Evolutionary conservation across 1,284 basidiomycete species (phyloP).

Genomic region (Violaceomyces palustris): DNA sequence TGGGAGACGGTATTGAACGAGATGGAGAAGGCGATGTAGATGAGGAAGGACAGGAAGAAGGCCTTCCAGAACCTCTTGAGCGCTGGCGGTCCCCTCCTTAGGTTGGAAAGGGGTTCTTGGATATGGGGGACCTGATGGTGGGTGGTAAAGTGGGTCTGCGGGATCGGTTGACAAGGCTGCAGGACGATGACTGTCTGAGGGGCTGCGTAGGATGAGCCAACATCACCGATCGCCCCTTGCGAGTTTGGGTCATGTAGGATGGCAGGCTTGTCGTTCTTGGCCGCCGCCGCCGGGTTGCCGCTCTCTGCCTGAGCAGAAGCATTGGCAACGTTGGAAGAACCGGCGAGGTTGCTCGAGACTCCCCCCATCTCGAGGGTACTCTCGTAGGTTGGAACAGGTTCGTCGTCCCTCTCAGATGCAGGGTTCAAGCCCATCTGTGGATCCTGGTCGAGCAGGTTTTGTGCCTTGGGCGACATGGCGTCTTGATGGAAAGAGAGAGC

Average conservation of each 20-base stretch:
- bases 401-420: conserved; percentile 2
- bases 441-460: background rate
- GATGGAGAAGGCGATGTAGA: conserved; percentile 24
- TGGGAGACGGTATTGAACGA: conserved; percentile 9
- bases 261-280: too few relatives aligned
- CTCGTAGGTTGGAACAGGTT: conserved; percentile 30
- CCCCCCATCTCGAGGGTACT: conserved; percentile 21
- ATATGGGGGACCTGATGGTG: conserved; percentile 7
- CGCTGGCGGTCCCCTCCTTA: conserved; percentile 6
- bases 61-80: conserved; percentile 16
- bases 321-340: conserved; percentile 2
- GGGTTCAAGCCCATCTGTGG: background rate
- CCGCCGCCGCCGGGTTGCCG: background rate
- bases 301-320: background rate
- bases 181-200: conserved; percentile 17
- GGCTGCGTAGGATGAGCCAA: conserved; percentile 15
- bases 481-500: background rate
- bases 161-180: conserved; percentile 14
- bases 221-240: too few relatives aligned
- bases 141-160: conserved; percentile 1
- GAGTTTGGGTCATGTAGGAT: conserved; percentile 20
- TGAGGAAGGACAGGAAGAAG: conserved; percentile 13
- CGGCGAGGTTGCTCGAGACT: conserved; percentile 7
- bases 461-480: background rate
- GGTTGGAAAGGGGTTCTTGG: conserved; percentile 3